Evolutionary conservation across 805 yeast species (phyloP).

Genomic region (Wickerhamiella bombiphila): DNA sequence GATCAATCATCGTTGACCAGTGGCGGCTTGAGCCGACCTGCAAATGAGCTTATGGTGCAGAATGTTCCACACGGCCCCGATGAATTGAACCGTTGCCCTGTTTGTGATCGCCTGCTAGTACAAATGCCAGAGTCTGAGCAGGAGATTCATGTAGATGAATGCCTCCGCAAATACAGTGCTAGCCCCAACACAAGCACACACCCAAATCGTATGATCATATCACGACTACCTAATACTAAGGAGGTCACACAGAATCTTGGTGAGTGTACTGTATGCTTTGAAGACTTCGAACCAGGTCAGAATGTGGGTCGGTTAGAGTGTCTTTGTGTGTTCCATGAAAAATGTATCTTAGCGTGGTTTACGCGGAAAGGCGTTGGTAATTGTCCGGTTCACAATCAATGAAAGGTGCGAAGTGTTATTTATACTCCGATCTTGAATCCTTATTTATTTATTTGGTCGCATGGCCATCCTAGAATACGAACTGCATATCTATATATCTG

Average conservation of each 20-base stretch:
- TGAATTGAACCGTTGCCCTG: conserved; percentile 27
- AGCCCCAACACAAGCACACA: conserved; percentile 16
- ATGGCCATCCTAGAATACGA: background rate
- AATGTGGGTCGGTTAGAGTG: conserved; percentile 88
- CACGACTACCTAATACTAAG: conserved; percentile 24
- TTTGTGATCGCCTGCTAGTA: conserved; percentile 23
- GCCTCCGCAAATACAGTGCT: conserved; percentile 40
- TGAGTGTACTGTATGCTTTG: conserved; percentile 91
- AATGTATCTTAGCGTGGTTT: conserved; percentile 87
- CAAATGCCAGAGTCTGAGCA: conserved; percentile 25
- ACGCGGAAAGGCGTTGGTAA: conserved; percentile 69
- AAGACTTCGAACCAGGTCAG: conserved; percentile 72
- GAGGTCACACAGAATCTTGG: conserved; percentile 26
- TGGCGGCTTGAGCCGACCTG: conserved; percentile 4
- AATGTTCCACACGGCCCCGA: conserved; percentile 15
- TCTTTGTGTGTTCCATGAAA: conserved; percentile 82
- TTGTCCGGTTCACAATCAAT: conserved; percentile 61
- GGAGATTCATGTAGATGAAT: conserved; percentile 56
- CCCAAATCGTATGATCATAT: conserved; percentile 73
- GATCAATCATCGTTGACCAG: conserved; percentile 7
- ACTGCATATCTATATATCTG: background rate
- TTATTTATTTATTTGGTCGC: background rate
- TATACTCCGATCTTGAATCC: background rate
- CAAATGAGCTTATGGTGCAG: conserved; percentile 17
- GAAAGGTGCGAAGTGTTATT: conserved; percentile 4